These are phyloP conservation scores for Trichophaea hybrida DNA, from an alignment of 2,329 filamentous ascomycete species.

Conservation along the genomic window DNA sequence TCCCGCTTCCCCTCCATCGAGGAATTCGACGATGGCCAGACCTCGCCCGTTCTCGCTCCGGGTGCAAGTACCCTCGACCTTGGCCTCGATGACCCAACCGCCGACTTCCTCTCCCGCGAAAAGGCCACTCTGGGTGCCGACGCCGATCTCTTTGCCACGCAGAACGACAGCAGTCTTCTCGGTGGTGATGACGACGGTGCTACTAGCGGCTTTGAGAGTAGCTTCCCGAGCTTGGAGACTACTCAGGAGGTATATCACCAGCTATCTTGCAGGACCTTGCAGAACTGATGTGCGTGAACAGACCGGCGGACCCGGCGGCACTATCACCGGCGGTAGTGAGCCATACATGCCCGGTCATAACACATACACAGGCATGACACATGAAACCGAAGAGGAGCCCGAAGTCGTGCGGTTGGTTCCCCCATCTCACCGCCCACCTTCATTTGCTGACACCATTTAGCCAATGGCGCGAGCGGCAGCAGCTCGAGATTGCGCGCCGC, in stretches of 20 bases:
- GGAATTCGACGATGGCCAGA: slow-evolving; percentile 50
- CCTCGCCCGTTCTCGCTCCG: slow-evolving; percentile 10
- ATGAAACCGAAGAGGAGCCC: slow-evolving; percentile 61
- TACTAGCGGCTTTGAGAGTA: slow-evolving; percentile 56
- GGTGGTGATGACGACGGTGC: slow-evolving; percentile 43
- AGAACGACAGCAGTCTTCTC: slow-evolving; percentile 57
- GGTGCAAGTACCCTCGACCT: slow-evolving; percentile 36
- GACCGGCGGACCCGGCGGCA: slow-evolving; percentile 60
- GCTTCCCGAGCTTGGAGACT: slow-evolving; percentile 71
- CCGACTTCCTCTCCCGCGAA: slow-evolving; percentile 85
- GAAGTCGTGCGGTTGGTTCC: slow-evolving; percentile 55
- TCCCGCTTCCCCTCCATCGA: slow-evolving; percentile 67
- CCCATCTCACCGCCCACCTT: neutral
- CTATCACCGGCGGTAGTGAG: slow-evolving; percentile 57
- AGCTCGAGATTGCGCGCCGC: slow-evolving; percentile 67
- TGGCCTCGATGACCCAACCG: slow-evolving; percentile 45
- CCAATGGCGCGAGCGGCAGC: slow-evolving; percentile 82
- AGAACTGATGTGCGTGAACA: slow-evolving; percentile 30
- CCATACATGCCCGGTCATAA: slow-evolving; percentile 42
- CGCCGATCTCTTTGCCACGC: slow-evolving; percentile 69
- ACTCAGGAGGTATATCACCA: slow-evolving; percentile 27
- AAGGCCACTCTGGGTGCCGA: slow-evolving; percentile 83
- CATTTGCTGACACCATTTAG: slow-evolving; percentile 28
- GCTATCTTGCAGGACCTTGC: neutral
- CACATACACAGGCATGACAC: slow-evolving; percentile 32